These are phyloP conservation scores for Phaffomyces opuntiae DNA, from an alignment of 805 yeast genomes.

Conservation along the genomic window DNA sequence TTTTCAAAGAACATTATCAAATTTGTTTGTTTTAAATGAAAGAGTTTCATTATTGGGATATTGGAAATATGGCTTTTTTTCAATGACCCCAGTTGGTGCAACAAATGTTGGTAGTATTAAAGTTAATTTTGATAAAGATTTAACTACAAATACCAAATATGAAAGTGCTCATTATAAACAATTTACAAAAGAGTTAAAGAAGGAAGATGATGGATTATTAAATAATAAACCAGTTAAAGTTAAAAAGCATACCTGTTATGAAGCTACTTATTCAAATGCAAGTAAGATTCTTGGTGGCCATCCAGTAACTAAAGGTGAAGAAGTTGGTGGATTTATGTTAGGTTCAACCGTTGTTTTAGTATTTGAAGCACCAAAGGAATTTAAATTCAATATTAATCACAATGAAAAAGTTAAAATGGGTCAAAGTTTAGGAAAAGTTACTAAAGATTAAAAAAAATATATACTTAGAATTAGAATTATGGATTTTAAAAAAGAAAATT, in stretches of 20 bases:
- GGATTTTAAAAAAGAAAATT: not conserved
- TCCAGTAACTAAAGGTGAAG: constrained; percentile 86
- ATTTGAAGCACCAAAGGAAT: constrained; percentile 87
- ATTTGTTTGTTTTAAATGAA: constrained; percentile 86
- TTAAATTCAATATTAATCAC: constrained; percentile 57
- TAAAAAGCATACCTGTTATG: constrained; percentile 79
- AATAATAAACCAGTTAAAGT: constrained; percentile 29
- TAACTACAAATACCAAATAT: constrained; percentile 72
- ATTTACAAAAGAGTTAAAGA: constrained; percentile 13
- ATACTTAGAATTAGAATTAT: not conserved
- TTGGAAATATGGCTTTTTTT: constrained; percentile 95
- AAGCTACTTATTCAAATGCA: constrained; percentile 85
- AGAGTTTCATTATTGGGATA: constrained; percentile 91
- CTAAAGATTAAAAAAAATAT: not conserved
- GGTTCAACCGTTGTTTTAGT: constrained; percentile 97
- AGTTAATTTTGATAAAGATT: constrained; percentile 83
- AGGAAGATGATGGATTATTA: not conserved
- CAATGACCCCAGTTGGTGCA: constrained; percentile 99
- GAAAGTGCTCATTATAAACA: constrained; percentile 33
- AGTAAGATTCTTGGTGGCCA: constrained; percentile 72
- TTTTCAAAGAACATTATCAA: constrained; percentile 81
- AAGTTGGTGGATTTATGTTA: constrained; percentile 93
- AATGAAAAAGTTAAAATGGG: constrained; percentile 88
- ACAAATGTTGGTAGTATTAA: constrained; percentile 96
- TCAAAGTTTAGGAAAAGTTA: constrained; percentile 53